Evolutionary conservation across 495 filamentous ascomycete species (phyloP).

Genomic region (Aspergillus nidulans): DNA sequence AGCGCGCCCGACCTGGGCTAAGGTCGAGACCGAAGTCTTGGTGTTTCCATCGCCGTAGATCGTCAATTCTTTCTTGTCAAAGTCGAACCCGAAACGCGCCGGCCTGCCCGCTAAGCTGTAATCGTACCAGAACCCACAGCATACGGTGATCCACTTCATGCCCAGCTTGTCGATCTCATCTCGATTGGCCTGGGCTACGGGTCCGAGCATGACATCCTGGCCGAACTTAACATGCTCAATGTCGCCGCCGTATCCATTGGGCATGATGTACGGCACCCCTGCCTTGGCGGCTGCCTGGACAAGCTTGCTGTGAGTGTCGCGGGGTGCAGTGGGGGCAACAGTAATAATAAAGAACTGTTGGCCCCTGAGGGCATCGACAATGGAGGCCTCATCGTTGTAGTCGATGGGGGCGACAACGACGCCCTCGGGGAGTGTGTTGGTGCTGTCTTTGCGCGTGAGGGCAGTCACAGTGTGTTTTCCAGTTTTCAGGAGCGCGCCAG

Average conservation of each 20-base stretch:
- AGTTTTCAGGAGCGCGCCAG: slow-evolving; percentile 42
- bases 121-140: slow-evolving; percentile 52
- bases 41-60: slow-evolving; percentile 47
- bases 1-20: slow-evolving; percentile 40
- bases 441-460: slow-evolving; percentile 43
- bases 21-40: slow-evolving; percentile 37
- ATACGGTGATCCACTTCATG: slow-evolving; percentile 45
- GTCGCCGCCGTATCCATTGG: slow-evolving; percentile 53
- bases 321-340: slow-evolving; percentile 35
- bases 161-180: slow-evolving; percentile 41
- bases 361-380: slow-evolving; percentile 45
- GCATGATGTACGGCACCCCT: slow-evolving; percentile 56
- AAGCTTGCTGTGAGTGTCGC: slow-evolving; percentile 42
- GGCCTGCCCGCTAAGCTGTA: slow-evolving; percentile 34
- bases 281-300: slow-evolving; percentile 58
- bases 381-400: slow-evolving; percentile 40
- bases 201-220: slow-evolving; percentile 24
- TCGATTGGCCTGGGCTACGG: slow-evolving; percentile 7
- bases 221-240: slow-evolving; percentile 26
- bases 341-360: slow-evolving; percentile 61
- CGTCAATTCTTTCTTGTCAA: slow-evolving; percentile 30
- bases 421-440: slow-evolving; percentile 36
- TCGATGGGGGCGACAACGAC: slow-evolving; percentile 38
- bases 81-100: slow-evolving; percentile 41
- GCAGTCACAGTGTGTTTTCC: slow-evolving; percentile 52